Evolutionary conservation across 129 eudicot genomes (phyloP).

Genomic region (Erigeron canadensis): DNA sequence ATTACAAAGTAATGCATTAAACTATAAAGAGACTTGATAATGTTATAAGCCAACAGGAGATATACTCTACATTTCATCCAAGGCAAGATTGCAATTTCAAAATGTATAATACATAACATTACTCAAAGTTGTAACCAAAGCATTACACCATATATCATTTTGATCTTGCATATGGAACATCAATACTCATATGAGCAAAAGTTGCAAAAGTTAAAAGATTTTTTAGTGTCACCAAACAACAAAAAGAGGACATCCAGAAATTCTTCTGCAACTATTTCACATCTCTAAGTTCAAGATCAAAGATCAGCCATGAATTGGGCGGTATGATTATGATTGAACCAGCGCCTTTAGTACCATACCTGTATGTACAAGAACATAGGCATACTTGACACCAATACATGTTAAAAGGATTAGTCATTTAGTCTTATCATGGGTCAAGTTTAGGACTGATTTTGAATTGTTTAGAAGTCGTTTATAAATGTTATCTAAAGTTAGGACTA

Average conservation of each 20-base stretch:
- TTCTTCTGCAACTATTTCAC: slow-evolving; percentile 42
- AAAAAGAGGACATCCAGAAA: neutral
- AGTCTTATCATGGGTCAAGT: no score
- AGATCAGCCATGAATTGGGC: slow-evolving; percentile 76
- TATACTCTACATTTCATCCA: neutral
- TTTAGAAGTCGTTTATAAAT: no score
- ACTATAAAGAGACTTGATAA: no score
- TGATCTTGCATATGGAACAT: neutral
- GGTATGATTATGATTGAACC: slow-evolving; percentile 64
- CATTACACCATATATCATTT: neutral
- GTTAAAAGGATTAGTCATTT: no score
- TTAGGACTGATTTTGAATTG: no score
- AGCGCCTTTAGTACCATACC: slow-evolving; percentile 83
- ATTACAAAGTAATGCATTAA: no score
- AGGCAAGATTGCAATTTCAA: slow-evolving; percentile 3
- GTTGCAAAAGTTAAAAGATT: neutral
- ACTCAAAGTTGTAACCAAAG: slow-evolving; percentile 1
- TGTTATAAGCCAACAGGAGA: neutral
- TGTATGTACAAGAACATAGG: slow-evolving; percentile 30
- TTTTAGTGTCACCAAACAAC: neutral
- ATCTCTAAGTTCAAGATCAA: slow-evolving; percentile 78
- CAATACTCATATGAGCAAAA: neutral
- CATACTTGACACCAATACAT: no score
- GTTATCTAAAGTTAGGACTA: no score
- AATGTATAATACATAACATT: neutral